A percentile compares a stretch with the other conserved stretches of the same genome.
Conservation (phyloP, 306 rosid species). For the Cucurbita moschata region DNA sequence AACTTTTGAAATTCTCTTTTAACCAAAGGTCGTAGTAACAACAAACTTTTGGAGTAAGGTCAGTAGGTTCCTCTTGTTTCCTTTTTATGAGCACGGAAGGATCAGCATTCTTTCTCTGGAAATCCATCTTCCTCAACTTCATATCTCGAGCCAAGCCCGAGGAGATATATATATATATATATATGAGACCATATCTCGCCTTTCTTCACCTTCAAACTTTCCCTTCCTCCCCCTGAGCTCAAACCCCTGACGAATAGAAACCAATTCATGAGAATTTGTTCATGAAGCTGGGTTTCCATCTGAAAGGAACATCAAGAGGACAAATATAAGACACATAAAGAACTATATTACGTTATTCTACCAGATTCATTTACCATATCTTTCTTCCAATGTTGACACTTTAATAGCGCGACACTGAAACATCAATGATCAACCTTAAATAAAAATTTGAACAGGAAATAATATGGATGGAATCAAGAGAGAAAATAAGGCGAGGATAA, state of each 20-base stretch:
- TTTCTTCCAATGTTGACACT: background rate
- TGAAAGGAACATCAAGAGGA: constrained; percentile 10
- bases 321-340: background rate
- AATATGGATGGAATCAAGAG: background rate
- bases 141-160: background rate
- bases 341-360: background rate
- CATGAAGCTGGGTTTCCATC: constrained; percentile 62
- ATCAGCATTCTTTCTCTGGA: no score
- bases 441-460: background rate
- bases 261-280: constrained; percentile 16
- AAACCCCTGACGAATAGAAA: no score
- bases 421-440: background rate
- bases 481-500: background rate
- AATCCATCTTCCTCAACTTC: background rate
- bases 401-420: background rate
- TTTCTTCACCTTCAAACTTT: background rate
- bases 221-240: background rate
- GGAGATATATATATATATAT: background rate
- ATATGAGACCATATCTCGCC: background rate
- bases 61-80: no score
- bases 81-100: no score
- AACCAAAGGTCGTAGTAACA: no score
- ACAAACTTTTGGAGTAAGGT: no score
- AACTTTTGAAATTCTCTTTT: no score
- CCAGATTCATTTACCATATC: background rate